Conservation (phyloP, 1,139 yeast genomes). For the Debaryomyces subglobosus region DNA sequence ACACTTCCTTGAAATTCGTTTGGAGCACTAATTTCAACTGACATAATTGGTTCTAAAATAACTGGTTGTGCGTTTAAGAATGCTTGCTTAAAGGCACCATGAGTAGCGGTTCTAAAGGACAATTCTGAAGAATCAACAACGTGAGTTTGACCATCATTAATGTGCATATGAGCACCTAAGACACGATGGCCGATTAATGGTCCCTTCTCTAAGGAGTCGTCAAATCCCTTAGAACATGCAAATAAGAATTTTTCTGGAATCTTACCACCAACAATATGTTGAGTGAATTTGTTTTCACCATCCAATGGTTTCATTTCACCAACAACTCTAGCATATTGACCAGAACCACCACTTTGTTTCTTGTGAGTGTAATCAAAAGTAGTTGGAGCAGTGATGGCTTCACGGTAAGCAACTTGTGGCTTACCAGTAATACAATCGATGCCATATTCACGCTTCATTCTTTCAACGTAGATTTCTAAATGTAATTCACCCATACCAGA, state of each 20-base stretch:
- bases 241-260: slow-evolving; percentile 91
- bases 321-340: slow-evolving; percentile 97
- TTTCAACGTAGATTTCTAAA: slow-evolving; percentile 93
- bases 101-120: slow-evolving; percentile 91
- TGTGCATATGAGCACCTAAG: slow-evolving; percentile 88
- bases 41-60: slow-evolving; percentile 94
- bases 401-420: slow-evolving; percentile 98
- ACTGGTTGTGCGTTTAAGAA: slow-evolving; percentile 84
- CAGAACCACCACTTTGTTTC: slow-evolving; percentile 99
- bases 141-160: slow-evolving; percentile 97
- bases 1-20: slow-evolving; percentile 94
- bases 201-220: slow-evolving; percentile 93
- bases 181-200: slow-evolving; percentile 95
- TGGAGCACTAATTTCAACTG: slow-evolving; percentile 90
- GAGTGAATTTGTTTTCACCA: slow-evolving; percentile 73
- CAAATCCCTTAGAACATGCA: slow-evolving; percentile 96
- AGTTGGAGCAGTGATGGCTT: slow-evolving; percentile 74
- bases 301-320: slow-evolving; percentile 75
- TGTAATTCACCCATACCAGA: slow-evolving; percentile 99
- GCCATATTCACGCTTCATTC: slow-evolving; percentile 96
- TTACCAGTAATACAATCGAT: slow-evolving; percentile 95
- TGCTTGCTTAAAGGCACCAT: slow-evolving; percentile 90
- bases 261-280: slow-evolving; percentile 94
- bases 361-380: slow-evolving; percentile 94
- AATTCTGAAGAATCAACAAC: slow-evolving; percentile 96